Conservation (phyloP, 495 filamentous ascomycete species). For the Terfezia boudieri region DNA sequence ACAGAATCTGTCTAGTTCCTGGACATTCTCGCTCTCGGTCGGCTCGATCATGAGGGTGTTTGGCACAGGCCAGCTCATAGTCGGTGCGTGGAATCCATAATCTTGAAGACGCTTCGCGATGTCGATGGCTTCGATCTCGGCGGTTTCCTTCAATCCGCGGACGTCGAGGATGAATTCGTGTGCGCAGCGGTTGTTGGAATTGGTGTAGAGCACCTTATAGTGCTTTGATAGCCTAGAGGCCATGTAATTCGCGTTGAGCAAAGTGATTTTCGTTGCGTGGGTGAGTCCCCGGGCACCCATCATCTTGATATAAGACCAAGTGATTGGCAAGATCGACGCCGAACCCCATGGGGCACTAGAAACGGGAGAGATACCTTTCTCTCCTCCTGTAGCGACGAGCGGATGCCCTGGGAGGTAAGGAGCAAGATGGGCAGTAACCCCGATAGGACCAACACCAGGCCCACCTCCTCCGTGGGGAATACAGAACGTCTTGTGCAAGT, state of each 20-base stretch:
- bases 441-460: conserved; percentile 86
- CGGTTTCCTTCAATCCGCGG: conserved; percentile 62
- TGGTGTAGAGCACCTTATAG: conserved; percentile 85
- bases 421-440: conserved; percentile 62
- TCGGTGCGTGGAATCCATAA: conserved; percentile 95
- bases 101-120: conserved; percentile 95
- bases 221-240: conserved; percentile 72
- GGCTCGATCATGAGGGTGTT: conserved; percentile 99
- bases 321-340: conserved; percentile 86
- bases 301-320: conserved; percentile 93
- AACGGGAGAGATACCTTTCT: conserved; percentile 44
- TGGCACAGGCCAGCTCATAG: conserved; percentile 93
- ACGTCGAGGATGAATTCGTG: conserved; percentile 98
- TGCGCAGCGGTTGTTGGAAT: conserved; percentile 65
- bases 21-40: conserved; percentile 82
- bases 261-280: conserved; percentile 82
- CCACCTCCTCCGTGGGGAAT: conserved; percentile 95
- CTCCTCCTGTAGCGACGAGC: conserved; percentile 38
- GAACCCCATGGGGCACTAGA: conserved; percentile 78
- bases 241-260: conserved; percentile 97
- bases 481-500: conserved; percentile 98
- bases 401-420: conserved; percentile 62
- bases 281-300: conserved; percentile 79
- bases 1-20: conserved; percentile 87
- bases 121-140: conserved; percentile 83